Conservation (phyloP, 2,329 filamentous ascomycete species). For the Penicillium sp. region DNA sequence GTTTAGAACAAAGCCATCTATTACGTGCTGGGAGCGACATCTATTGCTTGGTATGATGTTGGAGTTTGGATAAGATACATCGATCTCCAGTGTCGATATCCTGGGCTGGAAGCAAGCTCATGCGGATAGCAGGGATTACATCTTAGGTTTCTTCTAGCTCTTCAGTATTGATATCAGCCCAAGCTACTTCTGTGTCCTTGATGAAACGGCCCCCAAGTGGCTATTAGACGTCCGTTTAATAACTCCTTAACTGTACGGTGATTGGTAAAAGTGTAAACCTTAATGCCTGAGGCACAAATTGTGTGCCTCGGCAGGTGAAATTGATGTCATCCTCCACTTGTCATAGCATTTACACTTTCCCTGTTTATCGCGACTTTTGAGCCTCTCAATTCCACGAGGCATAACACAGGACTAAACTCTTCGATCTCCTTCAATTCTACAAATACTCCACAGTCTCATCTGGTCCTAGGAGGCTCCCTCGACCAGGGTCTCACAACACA, state of each 20-base stretch:
- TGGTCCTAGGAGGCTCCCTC: background rate
- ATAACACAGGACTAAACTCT: background rate
- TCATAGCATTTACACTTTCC: background rate
- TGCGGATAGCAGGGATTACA: background rate
- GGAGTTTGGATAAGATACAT: no score
- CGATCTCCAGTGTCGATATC: background rate
- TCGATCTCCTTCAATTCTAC: background rate
- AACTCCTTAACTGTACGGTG: background rate
- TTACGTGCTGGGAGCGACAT: background rate
- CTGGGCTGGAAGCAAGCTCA: background rate
- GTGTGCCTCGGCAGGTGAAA: slow-evolving; percentile 12
- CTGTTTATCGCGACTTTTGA: background rate
- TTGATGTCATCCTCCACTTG: slow-evolving; percentile 19
- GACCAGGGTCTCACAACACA: slow-evolving; percentile 2
- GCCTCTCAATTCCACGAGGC: background rate
- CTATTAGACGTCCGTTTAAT: background rate
- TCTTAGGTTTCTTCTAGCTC: no score
- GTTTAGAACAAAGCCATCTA: background rate
- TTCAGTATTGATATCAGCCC: no score
- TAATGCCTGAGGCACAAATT: background rate
- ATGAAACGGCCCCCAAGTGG: no score
- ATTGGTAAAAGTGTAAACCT: background rate
- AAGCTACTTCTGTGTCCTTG: no score
- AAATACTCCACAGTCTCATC: background rate
- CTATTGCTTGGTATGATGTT: background rate